Conservation (phyloP, 768 basidiomycete genomes). For the Termitomyces sp. region DNA sequence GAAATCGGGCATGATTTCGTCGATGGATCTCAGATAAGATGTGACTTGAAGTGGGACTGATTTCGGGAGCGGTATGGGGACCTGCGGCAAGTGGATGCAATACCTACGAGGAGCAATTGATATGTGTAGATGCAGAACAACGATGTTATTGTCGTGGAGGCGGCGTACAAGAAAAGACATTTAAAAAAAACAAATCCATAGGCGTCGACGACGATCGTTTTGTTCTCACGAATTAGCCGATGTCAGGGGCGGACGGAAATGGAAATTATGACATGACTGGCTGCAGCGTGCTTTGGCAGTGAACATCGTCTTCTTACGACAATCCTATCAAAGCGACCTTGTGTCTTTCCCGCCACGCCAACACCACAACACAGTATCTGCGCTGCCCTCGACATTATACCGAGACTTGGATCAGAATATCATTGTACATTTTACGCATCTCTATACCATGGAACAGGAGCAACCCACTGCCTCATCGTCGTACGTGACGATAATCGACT, state of each 20-base stretch:
- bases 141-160: background rate
- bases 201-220: slow-evolving; percentile 5
- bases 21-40: slow-evolving; percentile 27
- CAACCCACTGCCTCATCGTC: slow-evolving; percentile 12
- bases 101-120: background rate
- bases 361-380: background rate
- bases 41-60: slow-evolving; percentile 6
- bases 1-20: slow-evolving; percentile 16
- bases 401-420: background rate
- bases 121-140: background rate
- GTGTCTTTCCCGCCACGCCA: slow-evolving; percentile 4
- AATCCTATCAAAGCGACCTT: slow-evolving; percentile 7
- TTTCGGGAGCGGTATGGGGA: slow-evolving; percentile 10
- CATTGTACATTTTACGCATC: slow-evolving; percentile 9
- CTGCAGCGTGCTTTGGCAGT: slow-evolving; percentile 25
- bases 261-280: slow-evolving; percentile 26
- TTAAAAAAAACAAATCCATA: slow-evolving; percentile 5
- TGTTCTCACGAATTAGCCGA: slow-evolving; percentile 17
- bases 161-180: background rate
- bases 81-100: slow-evolving; percentile 5
- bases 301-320: slow-evolving; percentile 16
- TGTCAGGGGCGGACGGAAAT: slow-evolving; percentile 25
- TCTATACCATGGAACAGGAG: slow-evolving; percentile 1
- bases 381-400: slow-evolving; percentile 1
- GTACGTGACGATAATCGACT: slow-evolving; percentile 13